Conservation (phyloP, 129 eudicot genomes). For the Centrapalus pauciflorus region DNA sequence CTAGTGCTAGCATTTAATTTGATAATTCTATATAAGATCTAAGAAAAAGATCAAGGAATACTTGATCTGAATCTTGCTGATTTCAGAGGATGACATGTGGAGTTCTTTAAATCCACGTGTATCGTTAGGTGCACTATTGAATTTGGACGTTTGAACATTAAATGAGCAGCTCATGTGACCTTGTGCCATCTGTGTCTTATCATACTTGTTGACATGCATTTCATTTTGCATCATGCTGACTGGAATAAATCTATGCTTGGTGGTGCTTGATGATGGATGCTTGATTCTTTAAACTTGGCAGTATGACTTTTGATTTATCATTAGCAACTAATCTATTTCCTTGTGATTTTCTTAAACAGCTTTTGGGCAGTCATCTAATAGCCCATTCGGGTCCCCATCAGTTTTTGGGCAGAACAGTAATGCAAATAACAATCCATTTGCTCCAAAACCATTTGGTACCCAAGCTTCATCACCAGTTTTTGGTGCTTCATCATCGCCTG, state of each 20-base stretch:
- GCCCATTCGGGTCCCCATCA: conserved; percentile 82
- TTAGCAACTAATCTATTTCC: conserved; percentile 1
- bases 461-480: conserved; percentile 74
- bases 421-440: conserved; percentile 80
- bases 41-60: not conserved
- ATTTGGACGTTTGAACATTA: not conserved
- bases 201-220: not conserved
- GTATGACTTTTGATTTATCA: not conserved
- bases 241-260: not conserved
- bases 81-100: not conserved
- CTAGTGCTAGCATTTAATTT: not conserved
- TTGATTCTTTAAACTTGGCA: conserved; percentile 12
- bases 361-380: conserved; percentile 87
- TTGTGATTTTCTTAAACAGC: conserved; percentile 37
- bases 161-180: not conserved
- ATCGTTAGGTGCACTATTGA: not conserved
- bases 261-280: conserved; percentile 1
- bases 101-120: not conserved
- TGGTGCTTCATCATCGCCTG: conserved; percentile 84
- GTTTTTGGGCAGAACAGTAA: conserved; percentile 78
- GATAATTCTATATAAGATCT: not conserved
- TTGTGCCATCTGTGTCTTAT: not conserved
- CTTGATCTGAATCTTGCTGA: not conserved
- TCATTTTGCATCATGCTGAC: conserved; percentile 3
- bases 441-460: conserved; percentile 82